Base-by-base conservation (phyloP, 495 filamentous ascomycete species). In the Talaromyces thailandensis region DNA sequence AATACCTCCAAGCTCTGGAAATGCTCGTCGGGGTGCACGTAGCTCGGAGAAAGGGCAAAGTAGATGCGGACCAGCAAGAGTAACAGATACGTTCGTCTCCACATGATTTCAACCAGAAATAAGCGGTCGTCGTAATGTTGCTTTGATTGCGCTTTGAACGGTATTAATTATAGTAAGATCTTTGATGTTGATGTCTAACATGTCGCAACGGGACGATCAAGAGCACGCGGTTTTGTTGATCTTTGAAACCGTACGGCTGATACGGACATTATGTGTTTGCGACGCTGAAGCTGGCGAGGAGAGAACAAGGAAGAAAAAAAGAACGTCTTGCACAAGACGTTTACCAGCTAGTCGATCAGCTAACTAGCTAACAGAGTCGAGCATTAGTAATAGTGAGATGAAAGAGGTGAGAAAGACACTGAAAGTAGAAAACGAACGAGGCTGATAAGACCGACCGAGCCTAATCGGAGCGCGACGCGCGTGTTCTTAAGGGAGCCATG, bases 1-100 rank as follows among this genome's bases (percentile, higher is more conserved):
- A 96, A 93, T 59, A 98, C 88, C 78, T 98, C 94, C 9, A 93
- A 94, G 21, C 94, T 94, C 70, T 98, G 94, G 70, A 98, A 98
- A 75, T 97, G 91, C 80, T 98, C 94, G 76, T 98, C 94, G 3
- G 94, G 94, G 73, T 98, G 94, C 31, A 98, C 84, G 74, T 98
- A 98, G 78, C 93, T 97, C 52, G 94, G 90, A 55, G 88, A 92
- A 32, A 96, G 80, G 51, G 94, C 93, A 68, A 97, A 95, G 80
- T 95, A 98, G 64, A 97, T 82, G 69, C 95, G 89, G 66, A 97
- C 87, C 64, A 91, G 74, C 62, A 96, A 73, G 62, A 98, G 79
- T 43, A 96, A 75, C 66, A 98, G 77, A 74, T 96, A 96, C 58
- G 86, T 84, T 76, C 92, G 86, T 79, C 92, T 84, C 93, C 91